Evolutionary conservation across 345 rosid genomes (phyloP), one percentile per base, ranked within the genome.

Genomic region (Alliaria petiolata): DNA sequence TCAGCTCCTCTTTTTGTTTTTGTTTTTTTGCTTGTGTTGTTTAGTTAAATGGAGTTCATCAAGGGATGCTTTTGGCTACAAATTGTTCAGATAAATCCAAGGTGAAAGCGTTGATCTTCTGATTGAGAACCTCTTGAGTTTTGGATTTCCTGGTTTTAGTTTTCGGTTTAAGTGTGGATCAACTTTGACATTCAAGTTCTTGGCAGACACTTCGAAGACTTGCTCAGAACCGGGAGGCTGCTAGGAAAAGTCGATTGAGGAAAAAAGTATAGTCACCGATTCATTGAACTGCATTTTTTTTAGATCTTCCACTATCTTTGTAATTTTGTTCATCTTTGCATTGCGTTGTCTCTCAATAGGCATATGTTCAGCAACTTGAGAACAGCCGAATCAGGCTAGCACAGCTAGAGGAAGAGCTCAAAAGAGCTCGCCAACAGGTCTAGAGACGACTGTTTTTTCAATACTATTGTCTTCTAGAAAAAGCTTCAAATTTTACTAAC

Each of bases 201-300:
- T 49, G 53, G 51, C 81, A 93, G 97, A 78, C 80, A 3, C 92
- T 93, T 53, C 79, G 97, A 38, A 76, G 98, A 81, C 71, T 93
- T 62, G 97, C 97, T 56, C 98, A 93, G 75, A 90, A 93, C 76
- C 80, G 98, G n/a, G 98, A 93, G 73, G 98, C 97, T 71, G 98
- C 97, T 5, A 87, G 92, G 80, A 93, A 87, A 81, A 89, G 97
- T 73, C 84, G 98, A 25, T 80, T 90, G 60, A 84, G 98, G 78
- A 93, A 93, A 75, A 93, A 93, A 78, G 98, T 90, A 84, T 25
- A 20, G 15, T 54, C 12, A 33, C 59, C 4, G 16, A 35, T 16
- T 46, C 62, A 51, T 15, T 26, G 9, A 14, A 11, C 9, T 14
- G 4, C 39, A 12, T 5, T 58, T 13, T 28, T 5, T 3, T n/a